Percentiles rank a stretch among this genome's conserved stretches.
These are phyloP conservation scores for Daedaleopsis sinensis DNA, from an alignment of 768 basidiomycete genomes.

Conservation along the genomic window DNA sequence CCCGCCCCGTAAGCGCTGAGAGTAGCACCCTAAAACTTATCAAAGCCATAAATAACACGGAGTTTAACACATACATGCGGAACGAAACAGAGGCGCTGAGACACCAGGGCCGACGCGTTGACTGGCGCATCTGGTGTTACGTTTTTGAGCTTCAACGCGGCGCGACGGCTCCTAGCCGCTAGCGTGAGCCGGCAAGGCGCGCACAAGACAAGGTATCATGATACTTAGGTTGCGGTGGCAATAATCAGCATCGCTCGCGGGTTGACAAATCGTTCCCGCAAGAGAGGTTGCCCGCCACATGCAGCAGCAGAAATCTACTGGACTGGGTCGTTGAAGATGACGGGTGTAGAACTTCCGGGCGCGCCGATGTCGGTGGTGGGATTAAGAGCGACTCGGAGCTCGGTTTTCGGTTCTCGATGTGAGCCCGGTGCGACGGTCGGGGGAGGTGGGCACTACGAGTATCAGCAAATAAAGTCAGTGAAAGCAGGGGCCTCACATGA, in stretches of 20 bases:
- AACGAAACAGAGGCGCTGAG: not conserved
- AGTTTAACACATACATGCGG: not conserved
- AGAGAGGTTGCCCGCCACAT: not conserved
- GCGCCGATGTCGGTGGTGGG: not conserved
- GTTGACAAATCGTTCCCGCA: not conserved
- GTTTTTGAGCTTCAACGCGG: not conserved
- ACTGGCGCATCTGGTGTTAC: conserved; percentile 10
- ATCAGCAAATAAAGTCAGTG: too few species aligned
- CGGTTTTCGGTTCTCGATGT: too few species aligned
- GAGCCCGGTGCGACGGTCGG: too few species aligned
- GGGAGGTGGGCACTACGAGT: too few species aligned
- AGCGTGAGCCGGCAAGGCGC: too few species aligned
- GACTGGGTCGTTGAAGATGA: not conserved
- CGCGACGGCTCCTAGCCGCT: not conserved
- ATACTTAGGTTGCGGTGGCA: not conserved
- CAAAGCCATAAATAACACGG: not conserved
- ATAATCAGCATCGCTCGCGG: not conserved
- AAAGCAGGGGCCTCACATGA: too few species aligned
- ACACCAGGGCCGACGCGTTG: conserved; percentile 1
- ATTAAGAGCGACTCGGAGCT: too few species aligned
- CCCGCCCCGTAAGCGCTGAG: conserved; percentile 5
- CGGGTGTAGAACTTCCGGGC: not conserved
- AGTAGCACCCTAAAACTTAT: not conserved
- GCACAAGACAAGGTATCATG: not conserved
- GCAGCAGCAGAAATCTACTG: too few species aligned